phyloP scores from a whole-genome alignment of 371 early-diverging fungal genomes.

The Rhizomucor pusillus region DNA sequence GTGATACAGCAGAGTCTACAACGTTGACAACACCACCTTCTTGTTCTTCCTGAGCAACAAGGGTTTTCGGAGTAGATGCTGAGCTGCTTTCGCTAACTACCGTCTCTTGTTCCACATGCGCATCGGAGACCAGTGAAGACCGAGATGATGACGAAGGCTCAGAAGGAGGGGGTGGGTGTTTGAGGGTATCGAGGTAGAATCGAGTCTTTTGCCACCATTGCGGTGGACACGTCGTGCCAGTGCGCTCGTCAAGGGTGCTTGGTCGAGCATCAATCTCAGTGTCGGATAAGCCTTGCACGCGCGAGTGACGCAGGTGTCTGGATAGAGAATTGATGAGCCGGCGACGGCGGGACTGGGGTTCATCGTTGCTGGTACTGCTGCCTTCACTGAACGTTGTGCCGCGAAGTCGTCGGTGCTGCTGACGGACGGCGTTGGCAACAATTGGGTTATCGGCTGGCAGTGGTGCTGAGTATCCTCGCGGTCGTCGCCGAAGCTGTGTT shows the following conservation, averaged over 20 bases:
- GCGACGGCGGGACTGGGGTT: not conserved
- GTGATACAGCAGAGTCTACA: too few relatives aligned
- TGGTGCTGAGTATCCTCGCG: not conserved
- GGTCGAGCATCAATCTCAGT: slow-evolving; percentile 6
- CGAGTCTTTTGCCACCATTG: slow-evolving; percentile 21
- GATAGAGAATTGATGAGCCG: not conserved
- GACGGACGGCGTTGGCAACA: not conserved
- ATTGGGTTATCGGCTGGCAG: not conserved
- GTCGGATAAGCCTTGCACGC: not conserved
- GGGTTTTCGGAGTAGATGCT: too few relatives aligned
- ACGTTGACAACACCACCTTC: too few relatives aligned
- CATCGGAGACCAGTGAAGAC: too few relatives aligned
- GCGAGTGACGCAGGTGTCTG: slow-evolving; percentile 1
- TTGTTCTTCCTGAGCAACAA: too few relatives aligned
- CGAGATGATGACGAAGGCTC: too few relatives aligned
- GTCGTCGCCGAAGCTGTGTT: not conserved
- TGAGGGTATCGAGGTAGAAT: slow-evolving; percentile 10
- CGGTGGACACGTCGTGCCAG: slow-evolving; percentile 17
- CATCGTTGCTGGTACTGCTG: not conserved
- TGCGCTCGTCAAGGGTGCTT: slow-evolving; percentile 11
- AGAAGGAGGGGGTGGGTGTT: too few relatives aligned
- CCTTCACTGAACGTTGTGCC: not conserved
- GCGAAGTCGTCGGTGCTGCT: not conserved
- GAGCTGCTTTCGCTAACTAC: too few relatives aligned
- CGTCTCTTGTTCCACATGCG: too few relatives aligned